phyloP scores from a whole-genome alignment of 208 protist species.

The Endotrypanum monterogeii region DNA sequence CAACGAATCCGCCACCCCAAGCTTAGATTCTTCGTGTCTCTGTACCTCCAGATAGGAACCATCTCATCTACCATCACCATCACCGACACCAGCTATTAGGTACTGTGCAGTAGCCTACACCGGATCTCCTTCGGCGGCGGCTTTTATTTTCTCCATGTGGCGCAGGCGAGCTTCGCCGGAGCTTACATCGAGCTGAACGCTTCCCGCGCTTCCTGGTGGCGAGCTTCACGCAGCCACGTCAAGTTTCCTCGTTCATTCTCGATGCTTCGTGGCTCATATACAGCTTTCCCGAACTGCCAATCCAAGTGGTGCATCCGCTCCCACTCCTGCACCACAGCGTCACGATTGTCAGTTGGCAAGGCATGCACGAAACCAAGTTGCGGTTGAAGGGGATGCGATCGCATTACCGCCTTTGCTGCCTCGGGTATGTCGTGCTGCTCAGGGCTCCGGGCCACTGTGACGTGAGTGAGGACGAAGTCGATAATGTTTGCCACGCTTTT shows the following conservation, averaged over 20 bases:
- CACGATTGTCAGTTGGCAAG: slow-evolving; percentile 79
- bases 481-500: slow-evolving; percentile 83
- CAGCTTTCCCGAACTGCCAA: slow-evolving; percentile 92
- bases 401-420: slow-evolving; percentile 65
- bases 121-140: slow-evolving; percentile 28
- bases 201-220: slow-evolving; percentile 58
- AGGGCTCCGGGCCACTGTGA: slow-evolving; percentile 59
- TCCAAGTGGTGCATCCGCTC: slow-evolving; percentile 89
- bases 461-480: slow-evolving; percentile 86
- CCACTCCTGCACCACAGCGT: slow-evolving; percentile 83
- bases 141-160: slow-evolving; percentile 72
- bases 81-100: not conserved
- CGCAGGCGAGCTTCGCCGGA: slow-evolving; percentile 65
- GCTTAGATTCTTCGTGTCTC: too few relatives aligned
- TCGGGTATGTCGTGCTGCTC: slow-evolving; percentile 47
- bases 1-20: too few relatives aligned
- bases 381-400: slow-evolving; percentile 74
- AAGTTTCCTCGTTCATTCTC: slow-evolving; percentile 85
- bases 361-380: slow-evolving; percentile 86
- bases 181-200: slow-evolving; percentile 54
- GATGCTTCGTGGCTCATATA: slow-evolving; percentile 68
- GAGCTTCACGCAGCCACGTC: slow-evolving; percentile 85
- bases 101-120: not conserved
- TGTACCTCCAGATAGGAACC: too few relatives aligned
- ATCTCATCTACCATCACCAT: too few relatives aligned